A percentile compares a stretch with the other conserved stretches of the same genome.
Evolutionary conservation across 176 grass and related monocot species (phyloP).

Genomic region (Oryza meyeriana): DNA sequence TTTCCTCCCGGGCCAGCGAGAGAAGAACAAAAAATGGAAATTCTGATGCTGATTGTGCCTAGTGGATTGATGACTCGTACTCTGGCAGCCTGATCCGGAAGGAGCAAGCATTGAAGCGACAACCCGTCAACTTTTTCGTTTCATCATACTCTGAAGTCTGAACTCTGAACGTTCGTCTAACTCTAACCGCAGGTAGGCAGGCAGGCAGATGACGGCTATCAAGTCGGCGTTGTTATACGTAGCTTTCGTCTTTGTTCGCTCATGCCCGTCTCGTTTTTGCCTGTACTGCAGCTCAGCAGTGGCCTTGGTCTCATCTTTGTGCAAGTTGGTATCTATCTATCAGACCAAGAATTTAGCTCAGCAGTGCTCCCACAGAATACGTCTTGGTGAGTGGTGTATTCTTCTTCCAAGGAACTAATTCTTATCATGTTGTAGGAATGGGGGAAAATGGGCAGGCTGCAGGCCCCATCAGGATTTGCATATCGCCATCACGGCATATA

Average conservation of each 20-base stretch:
- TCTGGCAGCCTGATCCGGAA: constrained; percentile 25
- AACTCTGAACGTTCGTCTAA: not conserved
- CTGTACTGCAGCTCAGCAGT: not conserved
- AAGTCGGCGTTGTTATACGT: not conserved
- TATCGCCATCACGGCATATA: not conserved
- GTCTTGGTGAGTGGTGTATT: not conserved
- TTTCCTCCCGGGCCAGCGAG: not conserved
- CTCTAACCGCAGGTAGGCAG: not conserved
- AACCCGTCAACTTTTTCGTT: not conserved
- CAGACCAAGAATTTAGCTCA: not conserved
- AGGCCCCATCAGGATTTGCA: too few species aligned
- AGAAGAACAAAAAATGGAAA: not conserved
- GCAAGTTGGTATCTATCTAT: not conserved
- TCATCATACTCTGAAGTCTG: not conserved
- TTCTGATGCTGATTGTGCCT: constrained; percentile 14
- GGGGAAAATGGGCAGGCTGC: too few species aligned
- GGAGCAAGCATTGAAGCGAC: not conserved
- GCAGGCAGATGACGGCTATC: constrained; percentile 3
- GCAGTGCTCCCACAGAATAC: not conserved
- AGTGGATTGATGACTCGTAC: constrained; percentile 42
- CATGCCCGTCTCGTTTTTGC: not conserved
- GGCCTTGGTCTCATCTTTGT: not conserved
- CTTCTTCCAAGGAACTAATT: not conserved
- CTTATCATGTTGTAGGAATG: not conserved
- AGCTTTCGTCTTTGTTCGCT: constrained; percentile 8